phyloP scores from a whole-genome alignment of 176 grass and related monocot species.

The Rhynchospora breviuscula region DNA sequence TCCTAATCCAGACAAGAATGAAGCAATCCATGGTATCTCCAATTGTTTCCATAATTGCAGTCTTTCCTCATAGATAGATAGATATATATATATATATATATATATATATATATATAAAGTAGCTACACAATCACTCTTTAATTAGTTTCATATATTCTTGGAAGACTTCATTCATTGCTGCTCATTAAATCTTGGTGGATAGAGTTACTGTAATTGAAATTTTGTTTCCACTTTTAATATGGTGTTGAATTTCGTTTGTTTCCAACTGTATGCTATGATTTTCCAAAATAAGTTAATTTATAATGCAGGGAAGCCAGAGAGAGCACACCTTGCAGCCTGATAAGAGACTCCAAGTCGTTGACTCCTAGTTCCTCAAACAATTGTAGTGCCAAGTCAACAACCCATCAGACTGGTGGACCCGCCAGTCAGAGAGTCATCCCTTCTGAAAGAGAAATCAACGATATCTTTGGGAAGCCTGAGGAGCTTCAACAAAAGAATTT shows the following conservation, averaged over 20 bases:
- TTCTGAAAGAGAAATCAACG: conserved; percentile 28
- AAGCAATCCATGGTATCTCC: too few relatives aligned
- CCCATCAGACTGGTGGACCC: neutral
- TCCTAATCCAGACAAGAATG: neutral
- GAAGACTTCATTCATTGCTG: too few relatives aligned
- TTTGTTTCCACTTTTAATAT: neutral
- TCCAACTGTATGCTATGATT: conserved; percentile 4
- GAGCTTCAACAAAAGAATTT: conserved; percentile 30
- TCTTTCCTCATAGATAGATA: neutral
- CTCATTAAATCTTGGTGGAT: neutral
- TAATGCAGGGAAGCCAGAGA: conserved; percentile 31
- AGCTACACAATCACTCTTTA: neutral
- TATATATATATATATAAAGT: neutral
- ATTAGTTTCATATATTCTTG: neutral
- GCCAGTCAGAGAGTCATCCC: neutral
- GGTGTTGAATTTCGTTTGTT: neutral
- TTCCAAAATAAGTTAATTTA: neutral
- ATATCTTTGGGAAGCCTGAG: conserved; percentile 27
- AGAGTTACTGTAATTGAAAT: neutral
- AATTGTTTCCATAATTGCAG: neutral
- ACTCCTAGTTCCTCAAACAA: conserved; percentile 28
- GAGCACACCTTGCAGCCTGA: conserved; percentile 32
- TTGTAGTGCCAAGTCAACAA: neutral
- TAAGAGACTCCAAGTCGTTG: conserved; percentile 5
- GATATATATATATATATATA: too few relatives aligned